Evolutionary conservation across 768 basidiomycete genomes (phyloP), one percentile per base, ranked within the genome.

Genomic region (Russula ochroleuca): DNA sequence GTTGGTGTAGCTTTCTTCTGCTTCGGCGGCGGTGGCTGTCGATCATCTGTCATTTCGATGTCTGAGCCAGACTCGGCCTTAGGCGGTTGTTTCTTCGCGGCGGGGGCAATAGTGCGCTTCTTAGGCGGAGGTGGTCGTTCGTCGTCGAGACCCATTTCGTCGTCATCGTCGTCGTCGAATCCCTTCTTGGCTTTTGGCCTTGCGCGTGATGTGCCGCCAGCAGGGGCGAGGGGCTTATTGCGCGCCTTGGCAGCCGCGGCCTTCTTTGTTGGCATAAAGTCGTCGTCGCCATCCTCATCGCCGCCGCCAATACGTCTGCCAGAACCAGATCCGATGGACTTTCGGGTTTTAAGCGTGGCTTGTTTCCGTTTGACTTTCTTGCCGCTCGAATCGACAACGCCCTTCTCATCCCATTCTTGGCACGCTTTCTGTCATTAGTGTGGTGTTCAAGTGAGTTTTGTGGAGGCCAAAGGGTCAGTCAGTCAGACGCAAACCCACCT

Each of bases 331-430:
- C 79, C 78, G 40, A 74, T 69, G n/a, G 81, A 82, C 69, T 82
- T 82, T 11, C 80, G 74, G n/a, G 79, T 79, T 54, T 78, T 78
- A n/a, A 84, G 77, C 21, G 81, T 81, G 7, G 78, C 74, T 66
- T 85, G 82, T 72, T 83, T 84, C 67, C 78, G 80, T 73, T 83
- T 83, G 72, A 81, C 78, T 65, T 79, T 79, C 74, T 83, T 84
- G 40, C 78, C 77, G 23, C 76, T 79, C 31, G 76, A 77, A 31
- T 81, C 80, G n/a, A 79, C 76, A 21, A 76, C 64, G 1, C 74
- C 73, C 69, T 80, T 81, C 55, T 77, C 74, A 9, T 77, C 76
- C 75, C 81, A 82, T 14, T 76, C 74, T 62, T 73, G 69, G 69
- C 76, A 79, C 2, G 74, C 73, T 72, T 72, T 74, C 81, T 82